A percentile compares a stretch with the other conserved stretches of the same genome.
These are phyloP conservation scores for Leccinellum luteum DNA, from an alignment of 768 basidiomycete genomes.

Conservation along the genomic window DNA sequence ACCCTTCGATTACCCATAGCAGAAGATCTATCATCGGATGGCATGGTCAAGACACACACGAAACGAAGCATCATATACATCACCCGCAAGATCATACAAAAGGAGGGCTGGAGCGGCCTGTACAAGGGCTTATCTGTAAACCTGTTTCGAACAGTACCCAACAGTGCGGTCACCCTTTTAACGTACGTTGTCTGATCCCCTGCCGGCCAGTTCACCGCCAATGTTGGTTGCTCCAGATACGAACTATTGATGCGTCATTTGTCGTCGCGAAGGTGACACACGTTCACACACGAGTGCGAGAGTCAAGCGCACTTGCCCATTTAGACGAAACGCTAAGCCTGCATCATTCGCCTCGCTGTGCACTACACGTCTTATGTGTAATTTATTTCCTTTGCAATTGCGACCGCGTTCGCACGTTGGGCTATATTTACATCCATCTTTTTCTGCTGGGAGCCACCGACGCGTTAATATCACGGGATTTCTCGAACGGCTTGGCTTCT, in stretches of 20 bases:
- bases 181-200: slow-evolving; percentile 22
- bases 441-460: slow-evolving; percentile 5
- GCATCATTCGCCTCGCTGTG: slow-evolving; percentile 8
- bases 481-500: not conserved
- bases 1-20: slow-evolving; percentile 71
- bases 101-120: slow-evolving; percentile 86
- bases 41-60: slow-evolving; percentile 54
- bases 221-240: slow-evolving; percentile 18
- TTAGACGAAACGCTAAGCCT: slow-evolving; percentile 18
- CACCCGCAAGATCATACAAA: slow-evolving; percentile 64
- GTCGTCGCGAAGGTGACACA: slow-evolving; percentile 17
- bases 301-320: not conserved
- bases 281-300: not conserved
- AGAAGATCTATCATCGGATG: slow-evolving; percentile 56
- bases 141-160: slow-evolving; percentile 91
- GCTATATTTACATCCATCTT: not conserved
- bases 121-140: slow-evolving; percentile 96
- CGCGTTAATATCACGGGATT: slow-evolving; percentile 5
- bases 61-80: slow-evolving; percentile 72
- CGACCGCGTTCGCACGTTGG: slow-evolving; percentile 4
- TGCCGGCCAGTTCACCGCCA: not conserved
- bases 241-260: slow-evolving; percentile 35
- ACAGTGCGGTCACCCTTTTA: slow-evolving; percentile 93
- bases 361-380: slow-evolving; percentile 6
- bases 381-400: not conserved